Conservation (phyloP, 768 basidiomycete genomes). For the Russula sp. region DNA sequence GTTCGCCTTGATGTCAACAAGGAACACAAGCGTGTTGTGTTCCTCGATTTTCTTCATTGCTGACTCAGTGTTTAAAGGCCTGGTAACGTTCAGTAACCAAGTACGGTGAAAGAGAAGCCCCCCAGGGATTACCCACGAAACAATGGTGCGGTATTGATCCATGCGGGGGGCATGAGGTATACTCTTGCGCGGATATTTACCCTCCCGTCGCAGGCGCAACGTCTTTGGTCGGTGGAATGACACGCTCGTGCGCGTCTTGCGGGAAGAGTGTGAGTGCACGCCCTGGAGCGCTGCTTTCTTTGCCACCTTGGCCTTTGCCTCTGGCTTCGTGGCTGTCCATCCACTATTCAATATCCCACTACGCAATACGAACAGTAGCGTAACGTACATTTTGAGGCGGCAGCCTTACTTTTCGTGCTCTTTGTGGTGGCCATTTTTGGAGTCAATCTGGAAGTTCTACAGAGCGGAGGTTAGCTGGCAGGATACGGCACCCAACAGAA, state of each 20-base stretch:
- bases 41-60: constrained; percentile 99
- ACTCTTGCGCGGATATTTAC: constrained; percentile 94
- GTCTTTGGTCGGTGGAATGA: constrained; percentile 98
- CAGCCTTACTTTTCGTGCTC: constrained; percentile 56
- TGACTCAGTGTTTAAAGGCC: constrained; percentile 89
- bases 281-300: constrained; percentile 97
- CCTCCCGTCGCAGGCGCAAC: constrained; percentile 71
- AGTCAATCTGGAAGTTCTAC: background rate
- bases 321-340: constrained; percentile 22
- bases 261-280: constrained; percentile 61
- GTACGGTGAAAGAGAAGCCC: background rate
- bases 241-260: constrained; percentile 80
- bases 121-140: constrained; percentile 55
- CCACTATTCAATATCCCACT: background rate
- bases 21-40: constrained; percentile 98
- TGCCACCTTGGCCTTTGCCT: constrained; percentile 81
- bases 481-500: background rate
- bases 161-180: constrained; percentile 88
- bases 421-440: constrained; percentile 63
- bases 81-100: constrained; percentile 26
- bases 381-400: constrained; percentile 43
- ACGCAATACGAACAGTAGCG: background rate
- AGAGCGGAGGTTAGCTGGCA: background rate
- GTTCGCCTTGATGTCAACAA: constrained; percentile 92
- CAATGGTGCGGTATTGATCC: constrained; percentile 95